Evolutionary conservation across 169 alveolate species (phyloP), one percentile per base, ranked within the genome.

Genomic region (Eimeria praecox): DNA sequence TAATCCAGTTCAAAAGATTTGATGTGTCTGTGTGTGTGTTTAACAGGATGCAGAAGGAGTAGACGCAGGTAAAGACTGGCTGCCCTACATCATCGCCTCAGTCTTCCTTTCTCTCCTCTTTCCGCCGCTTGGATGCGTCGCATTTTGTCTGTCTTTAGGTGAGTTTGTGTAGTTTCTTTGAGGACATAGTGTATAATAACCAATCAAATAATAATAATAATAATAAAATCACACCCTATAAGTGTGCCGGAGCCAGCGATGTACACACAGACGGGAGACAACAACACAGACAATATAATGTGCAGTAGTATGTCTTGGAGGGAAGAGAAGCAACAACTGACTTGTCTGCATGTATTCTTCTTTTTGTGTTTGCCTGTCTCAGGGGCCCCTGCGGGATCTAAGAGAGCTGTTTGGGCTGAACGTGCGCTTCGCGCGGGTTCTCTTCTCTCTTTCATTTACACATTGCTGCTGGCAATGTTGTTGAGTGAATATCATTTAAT

Each of bases 81-180:
- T 83, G 71, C 92, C 92, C 33, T 83, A 83, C n/a, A 30, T 86
- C 59, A 80, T 85, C 59, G 87, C 82, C 62, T 49, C 96, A 6
- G 38, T 83, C 75, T 59, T 93, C 52, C 87, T 62, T 46, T 93
- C 94, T 35, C 69, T 93, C 33, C 27, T 90, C 40, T 73, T 75
- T 66, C 95, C 95, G 4, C 95, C 95, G 30, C 42, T 90, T 40
- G 95, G 95, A 33, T 90, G 95, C 80, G 52, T 77, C 80, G 89
- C 90, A 49, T 90, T 90, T 56, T 90, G 95, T 49, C 66, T 90
- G 22, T 71, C 69, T 27, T 75, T 90, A 9, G 46, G 95, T 90
- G 54, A 46, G 59, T n/a, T n/a, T 77, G 52, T 44, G 14, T 49
- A 5, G 64, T 24, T 42, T 20, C 20, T 22, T 78, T 5, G 12